phyloP scores from a whole-genome alignment of 164 flowering plant species.

The Stephania japonica region DNA sequence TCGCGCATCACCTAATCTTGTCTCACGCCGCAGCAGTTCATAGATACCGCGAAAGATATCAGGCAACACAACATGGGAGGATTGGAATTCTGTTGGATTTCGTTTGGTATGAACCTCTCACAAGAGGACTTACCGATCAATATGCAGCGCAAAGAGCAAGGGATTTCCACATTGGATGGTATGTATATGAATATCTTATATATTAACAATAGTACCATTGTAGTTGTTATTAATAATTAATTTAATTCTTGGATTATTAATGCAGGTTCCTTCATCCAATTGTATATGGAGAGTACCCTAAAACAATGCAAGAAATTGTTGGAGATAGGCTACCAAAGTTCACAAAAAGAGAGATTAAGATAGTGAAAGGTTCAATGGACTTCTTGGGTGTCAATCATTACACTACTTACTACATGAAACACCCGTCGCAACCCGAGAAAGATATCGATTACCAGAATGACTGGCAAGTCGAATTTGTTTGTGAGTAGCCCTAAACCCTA shows the following conservation, averaged over 20 bases:
- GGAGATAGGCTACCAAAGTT: constrained; percentile 10
- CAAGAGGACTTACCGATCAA: not conserved
- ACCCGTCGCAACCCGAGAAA: not conserved
- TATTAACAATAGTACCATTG: no score
- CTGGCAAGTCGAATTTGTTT: not conserved
- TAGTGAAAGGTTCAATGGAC: constrained; percentile 7
- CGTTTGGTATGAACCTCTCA: constrained; percentile 9
- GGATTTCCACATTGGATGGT: constrained; percentile 79
- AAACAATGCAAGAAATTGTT: constrained; percentile 3
- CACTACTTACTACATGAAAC: constrained; percentile 2
- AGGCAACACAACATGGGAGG: constrained; percentile 46
- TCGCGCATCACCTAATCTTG: constrained; percentile 52
- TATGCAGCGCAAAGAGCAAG: constrained; percentile 26
- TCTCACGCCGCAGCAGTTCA: constrained; percentile 60
- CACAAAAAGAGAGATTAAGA: not conserved
- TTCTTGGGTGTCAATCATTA: constrained; percentile 7
- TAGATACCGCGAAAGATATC: constrained; percentile 54
- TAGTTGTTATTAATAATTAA: not conserved
- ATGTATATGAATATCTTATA: constrained; percentile 5
- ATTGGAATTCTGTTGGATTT: constrained; percentile 12
- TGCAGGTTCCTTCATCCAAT: constrained; percentile 13
- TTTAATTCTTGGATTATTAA: no score
- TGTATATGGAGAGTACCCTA: constrained; percentile 4
- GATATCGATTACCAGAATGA: not conserved
- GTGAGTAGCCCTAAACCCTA: not conserved